Percentiles rank a stretch among this genome's conserved stretches.
phyloP scores from a whole-genome alignment of 805 yeast genomes.

The Ascoidea rubescens region DNA sequence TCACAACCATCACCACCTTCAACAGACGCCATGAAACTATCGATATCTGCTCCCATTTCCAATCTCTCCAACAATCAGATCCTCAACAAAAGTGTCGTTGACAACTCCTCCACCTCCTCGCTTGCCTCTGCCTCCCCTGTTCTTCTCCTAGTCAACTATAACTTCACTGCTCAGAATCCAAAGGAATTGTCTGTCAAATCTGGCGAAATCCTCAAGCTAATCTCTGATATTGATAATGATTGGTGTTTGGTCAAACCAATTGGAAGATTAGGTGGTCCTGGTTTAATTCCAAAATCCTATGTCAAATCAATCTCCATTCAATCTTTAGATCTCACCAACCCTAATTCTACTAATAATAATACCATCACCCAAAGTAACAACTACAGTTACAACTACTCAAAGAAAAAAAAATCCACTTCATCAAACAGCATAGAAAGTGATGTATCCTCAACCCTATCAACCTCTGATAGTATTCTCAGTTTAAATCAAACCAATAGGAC shows the following conservation, averaged over 20 bases:
- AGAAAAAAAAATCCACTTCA: conserved; percentile 1
- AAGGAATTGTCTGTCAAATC: conserved; percentile 30
- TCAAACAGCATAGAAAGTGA: background rate
- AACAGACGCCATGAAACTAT: no score
- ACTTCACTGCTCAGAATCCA: conserved; percentile 27
- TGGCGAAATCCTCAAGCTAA: conserved; percentile 38
- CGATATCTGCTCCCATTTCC: no score
- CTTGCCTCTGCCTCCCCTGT: conserved; percentile 7
- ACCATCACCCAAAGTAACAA: conserved; percentile 16
- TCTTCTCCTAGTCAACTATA: conserved; percentile 32
- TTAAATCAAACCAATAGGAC: conserved; percentile 2
- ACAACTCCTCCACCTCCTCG: conserved; percentile 10
- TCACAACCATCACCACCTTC: no score
- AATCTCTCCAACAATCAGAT: no score
- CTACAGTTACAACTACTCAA: background rate
- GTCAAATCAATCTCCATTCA: conserved; percentile 32
- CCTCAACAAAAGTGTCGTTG: background rate
- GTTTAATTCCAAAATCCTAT: conserved; percentile 37
- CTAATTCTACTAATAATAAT: conserved; percentile 15
- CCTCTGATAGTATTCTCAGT: background rate
- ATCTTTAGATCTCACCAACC: conserved; percentile 18
- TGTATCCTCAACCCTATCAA: background rate
- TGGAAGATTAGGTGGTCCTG: conserved; percentile 29
- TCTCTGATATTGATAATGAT: conserved; percentile 34
- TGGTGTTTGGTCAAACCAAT: conserved; percentile 46